phyloP scores from a whole-genome alignment of 2,329 filamentous ascomycete species.

The Penicillium sp. region DNA sequence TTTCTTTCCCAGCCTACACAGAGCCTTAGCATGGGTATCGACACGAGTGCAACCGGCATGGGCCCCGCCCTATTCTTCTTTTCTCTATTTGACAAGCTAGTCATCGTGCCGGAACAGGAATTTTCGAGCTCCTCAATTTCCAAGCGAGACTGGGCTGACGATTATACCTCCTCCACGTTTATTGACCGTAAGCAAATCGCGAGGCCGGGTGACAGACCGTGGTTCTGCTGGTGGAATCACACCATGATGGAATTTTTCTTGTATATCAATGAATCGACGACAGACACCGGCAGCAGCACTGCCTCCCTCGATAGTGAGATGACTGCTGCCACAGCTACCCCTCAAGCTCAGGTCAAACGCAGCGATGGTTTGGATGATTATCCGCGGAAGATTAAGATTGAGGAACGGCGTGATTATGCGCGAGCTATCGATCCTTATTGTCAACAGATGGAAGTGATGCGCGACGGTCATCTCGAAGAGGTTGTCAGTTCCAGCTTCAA shows the following conservation, averaged over 20 bases:
- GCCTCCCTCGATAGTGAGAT: slow-evolving; percentile 14
- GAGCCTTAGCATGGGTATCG: slow-evolving; percentile 50
- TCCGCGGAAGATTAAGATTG: slow-evolving; percentile 59
- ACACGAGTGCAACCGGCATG: slow-evolving; percentile 50
- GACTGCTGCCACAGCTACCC: slow-evolving; percentile 18
- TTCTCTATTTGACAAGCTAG: slow-evolving; percentile 58
- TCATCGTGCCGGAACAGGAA: slow-evolving; percentile 46
- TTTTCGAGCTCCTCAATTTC: slow-evolving; percentile 27
- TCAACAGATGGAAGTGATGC: slow-evolving; percentile 57
- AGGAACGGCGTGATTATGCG: slow-evolving; percentile 53
- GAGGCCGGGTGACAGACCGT: slow-evolving; percentile 55
- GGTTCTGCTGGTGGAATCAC: slow-evolving; percentile 65
- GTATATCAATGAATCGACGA: slow-evolving; percentile 52
- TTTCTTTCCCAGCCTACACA: slow-evolving; percentile 41
- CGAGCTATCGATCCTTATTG: slow-evolving; percentile 52
- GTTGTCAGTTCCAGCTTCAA: slow-evolving; percentile 26
- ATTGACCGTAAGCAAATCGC: slow-evolving; percentile 39
- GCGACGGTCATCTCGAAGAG: slow-evolving; percentile 43
- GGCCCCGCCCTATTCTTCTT: slow-evolving; percentile 62
- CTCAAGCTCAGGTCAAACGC: slow-evolving; percentile 12
- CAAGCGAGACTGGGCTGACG: slow-evolving; percentile 27
- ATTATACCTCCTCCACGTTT: slow-evolving; percentile 12
- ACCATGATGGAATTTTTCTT: slow-evolving; percentile 63
- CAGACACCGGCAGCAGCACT: slow-evolving; percentile 20
- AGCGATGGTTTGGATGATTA: slow-evolving; percentile 29